Evolutionary conservation across 352 stramenopile genomes (phyloP).

Genomic region (Elongisporangium prolatum): DNA sequence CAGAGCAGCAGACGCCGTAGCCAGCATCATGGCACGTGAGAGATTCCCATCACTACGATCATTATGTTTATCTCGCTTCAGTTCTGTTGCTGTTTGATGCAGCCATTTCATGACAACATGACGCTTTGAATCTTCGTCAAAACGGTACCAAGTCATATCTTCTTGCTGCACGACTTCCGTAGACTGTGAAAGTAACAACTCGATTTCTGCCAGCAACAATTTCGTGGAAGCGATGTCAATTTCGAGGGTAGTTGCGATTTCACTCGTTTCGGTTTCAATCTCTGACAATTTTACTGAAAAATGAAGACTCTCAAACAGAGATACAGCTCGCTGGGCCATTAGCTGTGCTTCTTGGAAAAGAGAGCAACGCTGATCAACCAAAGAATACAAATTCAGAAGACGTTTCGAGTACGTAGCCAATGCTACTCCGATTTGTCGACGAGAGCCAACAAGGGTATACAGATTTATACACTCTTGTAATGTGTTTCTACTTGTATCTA

Average conservation of each 20-base stretch:
- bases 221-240: constrained; percentile 32
- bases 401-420: neutral
- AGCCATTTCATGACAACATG: constrained; percentile 75
- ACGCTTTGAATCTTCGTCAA: constrained; percentile 36
- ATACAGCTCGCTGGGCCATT: constrained; percentile 1
- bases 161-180: constrained; percentile 22
- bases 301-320: neutral
- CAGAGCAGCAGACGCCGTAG: constrained; percentile 16
- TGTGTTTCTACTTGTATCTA: neutral
- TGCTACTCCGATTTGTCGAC: neutral
- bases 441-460: neutral
- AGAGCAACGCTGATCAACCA: neutral
- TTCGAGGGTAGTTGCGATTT: constrained; percentile 11
- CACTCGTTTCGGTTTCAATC: neutral
- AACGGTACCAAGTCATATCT: constrained; percentile 68
- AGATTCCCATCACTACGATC: constrained; percentile 15
- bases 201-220: constrained; percentile 23
- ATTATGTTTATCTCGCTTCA: neutral
- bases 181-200: constrained; percentile 30
- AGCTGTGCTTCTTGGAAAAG: neutral
- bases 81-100: constrained; percentile 25
- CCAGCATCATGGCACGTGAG: constrained; percentile 22
- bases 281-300: neutral
- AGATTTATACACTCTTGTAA: neutral
- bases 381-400: neutral